Base-by-base conservation (phyloP, 2,329 filamentous ascomycete species). In the Rosellinia necatrix region DNA sequence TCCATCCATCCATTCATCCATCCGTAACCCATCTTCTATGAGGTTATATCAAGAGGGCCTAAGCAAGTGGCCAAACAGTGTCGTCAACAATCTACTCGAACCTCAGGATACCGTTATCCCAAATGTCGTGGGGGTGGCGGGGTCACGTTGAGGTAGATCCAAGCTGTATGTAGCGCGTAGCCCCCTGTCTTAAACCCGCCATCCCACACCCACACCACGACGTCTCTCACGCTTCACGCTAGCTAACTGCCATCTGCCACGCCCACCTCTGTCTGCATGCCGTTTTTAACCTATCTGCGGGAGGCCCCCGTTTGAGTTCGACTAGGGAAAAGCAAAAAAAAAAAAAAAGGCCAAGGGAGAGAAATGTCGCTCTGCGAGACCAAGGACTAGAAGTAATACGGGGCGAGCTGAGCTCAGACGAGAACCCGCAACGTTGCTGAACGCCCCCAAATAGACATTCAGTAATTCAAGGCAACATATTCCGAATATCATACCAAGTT, bases 51-150 rank as follows among this genome's bases (percentile, higher is more conserved):
- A 21, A 30, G 29, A 49, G 13, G 19, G 10, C 17, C 12, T 40
- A 41, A 8, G 22, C 13, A 47, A 38, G 38, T n/a, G 10, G 37
- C 29, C 30, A 30, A 47, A 17, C 38, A 35, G 38, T n/a, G n/a
- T n/a, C n/a, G n/a, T n/a, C 25, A 24, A 47, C 15, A 15, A 10
- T 21, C 2, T 9, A 30, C 13, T 38, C 19, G 7, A 58, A 54
- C 55, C 50, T 50, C 55, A 58, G 50, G 55, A 53, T 50, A 41
- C 55, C 55, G 50, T 48, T 40, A 24, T 34, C 24, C 6, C 27
- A 50, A 50, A 29, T 30, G 53, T 49, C 40, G 51, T 58, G 55
- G 51, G 55, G 55, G 50, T 30, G 38, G 49, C 22, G 49, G 38
- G 50, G 38, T n/a, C n/a, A n/a, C n/a, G n/a, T n/a, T n/a, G n/a